Conservation (phyloP, 2,329 filamentous ascomycete genomes). For the Rhynchosporium secalis region DNA sequence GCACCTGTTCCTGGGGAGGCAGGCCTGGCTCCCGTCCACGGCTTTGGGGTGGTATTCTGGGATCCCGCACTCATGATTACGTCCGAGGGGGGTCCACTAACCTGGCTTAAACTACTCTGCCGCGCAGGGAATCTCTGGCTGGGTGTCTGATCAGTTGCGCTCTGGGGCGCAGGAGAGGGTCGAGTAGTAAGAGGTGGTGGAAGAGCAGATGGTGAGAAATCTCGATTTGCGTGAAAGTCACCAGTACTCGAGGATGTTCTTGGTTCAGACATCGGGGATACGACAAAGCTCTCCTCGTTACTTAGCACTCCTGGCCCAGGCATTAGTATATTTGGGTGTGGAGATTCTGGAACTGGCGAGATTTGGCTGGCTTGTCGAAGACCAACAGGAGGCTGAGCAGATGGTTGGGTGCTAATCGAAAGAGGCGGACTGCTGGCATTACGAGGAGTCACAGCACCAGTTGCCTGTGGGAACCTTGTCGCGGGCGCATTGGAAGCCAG, state of each 20-base stretch:
- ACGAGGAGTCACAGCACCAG: slow-evolving; percentile 28
- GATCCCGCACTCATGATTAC: slow-evolving; percentile 19
- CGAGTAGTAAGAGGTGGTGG: slow-evolving; percentile 49
- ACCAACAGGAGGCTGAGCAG: slow-evolving; percentile 22
- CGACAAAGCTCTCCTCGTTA: slow-evolving; percentile 24
- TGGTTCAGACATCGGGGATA: slow-evolving; percentile 33
- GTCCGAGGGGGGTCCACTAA: slow-evolving; percentile 39
- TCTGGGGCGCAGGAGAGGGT: slow-evolving; percentile 42
- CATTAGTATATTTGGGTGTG: slow-evolving; percentile 23
- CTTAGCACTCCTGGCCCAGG: slow-evolving; percentile 19
- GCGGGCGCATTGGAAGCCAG: slow-evolving; percentile 28
- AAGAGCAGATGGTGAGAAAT: slow-evolving; percentile 54
- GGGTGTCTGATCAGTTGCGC: slow-evolving; percentile 37
- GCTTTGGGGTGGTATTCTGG: slow-evolving; percentile 30
- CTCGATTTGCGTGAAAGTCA: slow-evolving; percentile 45
- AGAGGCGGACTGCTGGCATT: slow-evolving; percentile 33
- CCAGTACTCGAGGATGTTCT: slow-evolving; percentile 28
- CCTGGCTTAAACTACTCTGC: slow-evolving; percentile 61
- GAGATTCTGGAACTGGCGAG: slow-evolving; percentile 27
- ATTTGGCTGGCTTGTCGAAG: slow-evolving; percentile 28
- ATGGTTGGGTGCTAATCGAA: slow-evolving; percentile 32
- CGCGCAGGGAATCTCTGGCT: slow-evolving; percentile 54
- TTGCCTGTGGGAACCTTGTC: slow-evolving; percentile 38
- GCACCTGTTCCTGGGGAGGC: slow-evolving; percentile 43
- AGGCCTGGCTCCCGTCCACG: slow-evolving; percentile 41